Conservation (phyloP, 1,284 basidiomycete genomes). For the Moesziomyces sp. region DNA sequence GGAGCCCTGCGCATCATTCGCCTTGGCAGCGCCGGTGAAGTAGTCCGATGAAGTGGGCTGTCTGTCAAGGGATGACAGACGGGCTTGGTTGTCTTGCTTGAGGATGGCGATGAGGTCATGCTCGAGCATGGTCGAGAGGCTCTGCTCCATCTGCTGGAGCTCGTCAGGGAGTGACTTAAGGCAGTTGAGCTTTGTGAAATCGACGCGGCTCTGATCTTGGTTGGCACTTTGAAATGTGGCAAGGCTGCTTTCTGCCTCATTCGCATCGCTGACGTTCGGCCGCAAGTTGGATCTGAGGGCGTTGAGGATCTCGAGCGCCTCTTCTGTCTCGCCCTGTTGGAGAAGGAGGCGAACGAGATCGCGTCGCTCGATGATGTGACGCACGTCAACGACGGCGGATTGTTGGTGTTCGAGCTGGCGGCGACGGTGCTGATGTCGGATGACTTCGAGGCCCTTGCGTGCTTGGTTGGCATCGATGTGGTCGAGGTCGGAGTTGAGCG, state of each 20-base stretch:
- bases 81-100: slow-evolving; percentile 74
- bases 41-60: neutral
- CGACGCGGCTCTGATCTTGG: neutral
- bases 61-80: slow-evolving; percentile 6
- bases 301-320: slow-evolving; percentile 59
- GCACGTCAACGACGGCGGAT: slow-evolving; percentile 37
- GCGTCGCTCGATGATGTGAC: slow-evolving; percentile 51
- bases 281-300: slow-evolving; percentile 27
- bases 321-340: slow-evolving; percentile 62
- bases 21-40: slow-evolving; percentile 1
- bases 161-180: slow-evolving; percentile 47
- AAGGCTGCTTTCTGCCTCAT: neutral
- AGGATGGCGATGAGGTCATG: slow-evolving; percentile 79
- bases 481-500: slow-evolving; percentile 78
- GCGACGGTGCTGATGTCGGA: slow-evolving; percentile 50
- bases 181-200: slow-evolving; percentile 24
- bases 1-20: too few relatives aligned
- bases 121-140: slow-evolving; percentile 48
- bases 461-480: slow-evolving; percentile 79
- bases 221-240: neutral
- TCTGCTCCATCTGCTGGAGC: slow-evolving; percentile 51
- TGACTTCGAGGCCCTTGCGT: slow-evolving; percentile 49
- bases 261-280: neutral
- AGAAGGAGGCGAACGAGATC: slow-evolving; percentile 54
- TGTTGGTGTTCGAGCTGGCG: slow-evolving; percentile 47